A percentile compares a stretch with the other conserved stretches of the same genome.
These are phyloP conservation scores for Psidium friedrichsthalianum DNA, from an alignment of 345 rosid species.

Conservation along the genomic window DNA sequence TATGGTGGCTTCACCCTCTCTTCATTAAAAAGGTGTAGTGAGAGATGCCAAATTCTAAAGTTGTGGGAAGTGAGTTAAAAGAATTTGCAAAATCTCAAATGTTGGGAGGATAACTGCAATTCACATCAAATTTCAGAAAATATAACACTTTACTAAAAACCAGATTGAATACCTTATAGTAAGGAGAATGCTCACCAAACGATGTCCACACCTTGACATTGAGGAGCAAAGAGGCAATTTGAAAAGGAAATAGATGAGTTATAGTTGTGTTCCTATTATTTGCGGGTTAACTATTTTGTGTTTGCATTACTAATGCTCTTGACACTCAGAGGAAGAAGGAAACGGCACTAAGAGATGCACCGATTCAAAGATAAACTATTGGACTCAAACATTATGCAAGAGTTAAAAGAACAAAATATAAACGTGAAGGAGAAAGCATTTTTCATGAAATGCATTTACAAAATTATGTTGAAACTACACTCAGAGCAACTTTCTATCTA, in stretches of 20 bases:
- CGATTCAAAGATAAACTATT: neutral
- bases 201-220: neutral
- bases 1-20: neutral
- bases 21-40: neutral
- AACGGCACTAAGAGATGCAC: neutral
- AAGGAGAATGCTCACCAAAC: neutral
- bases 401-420: neutral
- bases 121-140: neutral
- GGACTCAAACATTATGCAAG: too few species aligned
- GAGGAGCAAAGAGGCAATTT: neutral
- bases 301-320: neutral
- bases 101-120: neutral
- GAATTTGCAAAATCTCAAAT: neutral
- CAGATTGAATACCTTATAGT: too few species aligned
- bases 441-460: neutral
- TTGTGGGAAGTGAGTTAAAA: neutral
- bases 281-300: neutral
- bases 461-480: neutral
- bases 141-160: neutral
- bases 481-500: neutral
- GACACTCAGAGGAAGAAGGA: neutral
- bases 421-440: neutral
- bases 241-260: neutral
- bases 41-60: neutral
- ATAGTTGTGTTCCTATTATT: neutral